Base-by-base conservation (phyloP, 768 basidiomycete species). In the Trametes punicea region DNA sequence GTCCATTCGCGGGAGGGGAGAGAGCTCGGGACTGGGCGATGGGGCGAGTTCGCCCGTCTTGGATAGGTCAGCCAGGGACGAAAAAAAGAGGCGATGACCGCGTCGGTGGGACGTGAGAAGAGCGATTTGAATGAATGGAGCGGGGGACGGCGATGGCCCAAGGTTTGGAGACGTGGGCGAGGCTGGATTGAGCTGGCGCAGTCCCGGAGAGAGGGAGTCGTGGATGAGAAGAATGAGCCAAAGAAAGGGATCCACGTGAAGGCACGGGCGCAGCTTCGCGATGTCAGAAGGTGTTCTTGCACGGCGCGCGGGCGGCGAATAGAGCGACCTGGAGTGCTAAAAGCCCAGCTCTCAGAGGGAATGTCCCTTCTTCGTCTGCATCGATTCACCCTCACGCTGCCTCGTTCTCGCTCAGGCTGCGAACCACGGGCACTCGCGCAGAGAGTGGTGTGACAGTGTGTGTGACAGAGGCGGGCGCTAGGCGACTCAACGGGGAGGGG, bases 101-200 rank as follows among this genome's bases (percentile, higher is more conserved):
- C 20, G 29, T 18, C 29, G 33, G n/a, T n/a, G n/a, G n/a, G n/a
- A n/a, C n/a, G n/a, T n/a, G n/a, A n/a, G n/a, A n/a, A n/a, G n/a
- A n/a, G n/a, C n/a, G n/a, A n/a, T n/a, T n/a, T n/a, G n/a, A 25
- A 27, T 46, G 21, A 30, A 40, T 41, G 50, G 39, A 51, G 50
- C 18, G 44, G n/a, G n/a, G n/a, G n/a, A n/a, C n/a, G n/a, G n/a
- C n/a, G n/a, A n/a, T n/a, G n/a, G n/a, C n/a, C n/a, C 25, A 36
- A 29, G 30, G 54, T 39, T 47, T 42, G 46, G 53, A 55, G 54
- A 38, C 21, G 46, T 47, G 53, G 44, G 39, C 53, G 40, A 46
- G 45, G 20, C 53, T 36, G 45, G 9, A 53, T 45, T n/a, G 25
- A 33, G 52, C 23, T 29, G 11, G 29, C 38, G 45, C 34, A 41